A percentile compares a stretch with the other conserved stretches of the same genome.
These are phyloP conservation scores for Collybia nuda DNA, from an alignment of 768 basidiomycete genomes.

Conservation along the genomic window DNA sequence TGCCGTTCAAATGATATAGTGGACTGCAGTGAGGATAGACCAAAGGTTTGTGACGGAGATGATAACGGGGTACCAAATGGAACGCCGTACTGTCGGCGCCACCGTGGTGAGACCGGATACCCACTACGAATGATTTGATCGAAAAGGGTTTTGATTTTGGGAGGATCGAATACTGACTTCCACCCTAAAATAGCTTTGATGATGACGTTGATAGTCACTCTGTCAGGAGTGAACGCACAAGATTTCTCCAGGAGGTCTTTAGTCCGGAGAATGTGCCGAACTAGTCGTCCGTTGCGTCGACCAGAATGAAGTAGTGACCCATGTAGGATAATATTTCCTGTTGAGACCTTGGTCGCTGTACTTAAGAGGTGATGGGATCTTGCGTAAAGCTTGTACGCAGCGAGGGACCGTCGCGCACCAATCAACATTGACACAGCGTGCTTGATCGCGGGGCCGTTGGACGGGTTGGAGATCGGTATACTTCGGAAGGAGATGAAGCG, in stretches of 20 bases:
- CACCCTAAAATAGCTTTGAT: conserved; percentile 60
- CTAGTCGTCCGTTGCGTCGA: conserved; percentile 40
- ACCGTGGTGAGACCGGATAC: conserved; percentile 44
- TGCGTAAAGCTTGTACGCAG: conserved; percentile 43
- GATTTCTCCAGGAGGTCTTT: conserved; percentile 41
- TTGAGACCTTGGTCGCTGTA: conserved; percentile 30
- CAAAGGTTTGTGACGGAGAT: conserved; percentile 11
- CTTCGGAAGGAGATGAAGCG: conserved; percentile 19
- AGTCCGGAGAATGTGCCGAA: conserved; percentile 40
- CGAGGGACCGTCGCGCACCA: conserved; percentile 37
- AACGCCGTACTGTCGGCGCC: conserved; percentile 26
- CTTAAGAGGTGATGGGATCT: conserved; percentile 26
- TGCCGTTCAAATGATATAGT: conserved; percentile 57
- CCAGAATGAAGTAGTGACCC: conserved; percentile 30
- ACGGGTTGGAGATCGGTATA: conserved; percentile 21
- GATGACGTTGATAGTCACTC: conserved; percentile 70
- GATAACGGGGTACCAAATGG: conserved; percentile 44
- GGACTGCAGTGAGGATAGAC: conserved; percentile 36
- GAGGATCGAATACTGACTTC: conserved; percentile 39
- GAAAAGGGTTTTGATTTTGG: conserved; percentile 55
- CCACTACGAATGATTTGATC: conserved; percentile 62
- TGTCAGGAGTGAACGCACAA: conserved; percentile 59
- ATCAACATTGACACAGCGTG: conserved; percentile 37
- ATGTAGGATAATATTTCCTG: conserved; percentile 62
- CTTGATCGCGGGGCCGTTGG: conserved; percentile 24